phyloP scores from a whole-genome alignment of 2,329 filamentous ascomycete genomes.

The Botrytis porri region DNA sequence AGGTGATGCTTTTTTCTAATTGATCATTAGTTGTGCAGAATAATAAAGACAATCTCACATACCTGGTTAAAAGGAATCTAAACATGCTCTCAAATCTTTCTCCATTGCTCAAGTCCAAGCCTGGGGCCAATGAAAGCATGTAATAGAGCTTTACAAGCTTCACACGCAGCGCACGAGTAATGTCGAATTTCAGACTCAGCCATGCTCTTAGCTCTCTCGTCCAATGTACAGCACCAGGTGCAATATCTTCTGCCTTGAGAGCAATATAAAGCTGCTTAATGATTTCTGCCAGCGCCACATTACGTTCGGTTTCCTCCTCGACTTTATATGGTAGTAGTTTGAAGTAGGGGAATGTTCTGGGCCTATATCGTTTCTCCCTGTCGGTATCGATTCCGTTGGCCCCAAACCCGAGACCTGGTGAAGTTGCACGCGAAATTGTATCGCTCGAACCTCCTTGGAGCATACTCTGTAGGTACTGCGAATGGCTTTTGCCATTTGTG shows the following conservation, averaged over 20 bases:
- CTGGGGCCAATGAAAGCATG: constrained; percentile 85
- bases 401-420: constrained; percentile 64
- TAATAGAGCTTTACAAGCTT: constrained; percentile 90
- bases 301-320: constrained; percentile 75
- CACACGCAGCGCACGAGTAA: constrained; percentile 77
- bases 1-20: constrained; percentile 90
- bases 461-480: constrained; percentile 32
- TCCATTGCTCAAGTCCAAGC: constrained; percentile 74
- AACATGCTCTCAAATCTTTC: constrained; percentile 98
- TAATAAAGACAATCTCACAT: constrained; percentile 40
- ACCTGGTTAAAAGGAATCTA: constrained; percentile 86
- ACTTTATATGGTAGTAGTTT: constrained; percentile 83
- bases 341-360: constrained; percentile 91
- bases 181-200: constrained; percentile 96
- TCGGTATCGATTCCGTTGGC: constrained; percentile 49
- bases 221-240: constrained; percentile 92
- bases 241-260: constrained; percentile 88
- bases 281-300: constrained; percentile 79
- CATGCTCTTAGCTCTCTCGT: constrained; percentile 93
- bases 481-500: constrained; percentile 34
- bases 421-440: constrained; percentile 80
- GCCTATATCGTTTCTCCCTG: constrained; percentile 65
- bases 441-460: constrained; percentile 46
- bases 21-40: constrained; percentile 10
- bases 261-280: constrained; percentile 91